phyloP scores from a whole-genome alignment of 441 rosid genomes.

The Gossypium lobatum region DNA sequence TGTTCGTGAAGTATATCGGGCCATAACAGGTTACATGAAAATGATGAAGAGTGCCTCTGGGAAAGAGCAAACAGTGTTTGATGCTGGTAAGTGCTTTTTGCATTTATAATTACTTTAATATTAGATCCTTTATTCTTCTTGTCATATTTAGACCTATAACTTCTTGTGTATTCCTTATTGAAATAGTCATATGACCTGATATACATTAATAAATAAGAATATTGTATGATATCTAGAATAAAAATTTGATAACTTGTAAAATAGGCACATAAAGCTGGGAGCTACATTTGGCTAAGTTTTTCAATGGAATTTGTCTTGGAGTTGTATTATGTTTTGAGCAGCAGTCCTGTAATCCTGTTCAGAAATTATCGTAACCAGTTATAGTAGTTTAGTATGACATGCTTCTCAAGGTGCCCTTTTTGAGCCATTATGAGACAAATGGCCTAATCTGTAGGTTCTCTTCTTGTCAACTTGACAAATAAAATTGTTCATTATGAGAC shows the following conservation, averaged over 20 bases:
- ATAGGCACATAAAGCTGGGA: background rate
- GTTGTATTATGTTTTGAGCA: background rate
- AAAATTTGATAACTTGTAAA: background rate
- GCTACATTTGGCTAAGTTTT: background rate
- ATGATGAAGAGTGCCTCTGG: constrained; percentile 36
- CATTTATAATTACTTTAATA: constrained; percentile 12
- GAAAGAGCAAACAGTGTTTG: constrained; percentile 26
- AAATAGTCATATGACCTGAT: background rate
- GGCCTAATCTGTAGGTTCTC: background rate
- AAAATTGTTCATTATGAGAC: background rate
- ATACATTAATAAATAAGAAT: background rate
- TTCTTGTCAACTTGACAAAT: background rate
- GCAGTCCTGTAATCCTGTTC: background rate
- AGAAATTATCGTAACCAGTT: background rate
- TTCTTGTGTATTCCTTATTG: background rate
- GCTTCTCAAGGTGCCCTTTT: background rate
- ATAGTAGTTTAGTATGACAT: background rate
- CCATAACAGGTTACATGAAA: constrained; percentile 48
- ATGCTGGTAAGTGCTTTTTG: constrained; percentile 38
- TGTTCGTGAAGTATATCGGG: constrained; percentile 75
- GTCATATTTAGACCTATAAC: constrained; percentile 2
- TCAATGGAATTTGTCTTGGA: background rate
- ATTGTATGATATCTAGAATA: background rate
- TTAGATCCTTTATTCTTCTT: constrained; percentile 6
- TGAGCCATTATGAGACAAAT: background rate